Conservation (phyloP, 495 filamentous ascomycete genomes). For the Hypoxylon lienhwacheense region DNA sequence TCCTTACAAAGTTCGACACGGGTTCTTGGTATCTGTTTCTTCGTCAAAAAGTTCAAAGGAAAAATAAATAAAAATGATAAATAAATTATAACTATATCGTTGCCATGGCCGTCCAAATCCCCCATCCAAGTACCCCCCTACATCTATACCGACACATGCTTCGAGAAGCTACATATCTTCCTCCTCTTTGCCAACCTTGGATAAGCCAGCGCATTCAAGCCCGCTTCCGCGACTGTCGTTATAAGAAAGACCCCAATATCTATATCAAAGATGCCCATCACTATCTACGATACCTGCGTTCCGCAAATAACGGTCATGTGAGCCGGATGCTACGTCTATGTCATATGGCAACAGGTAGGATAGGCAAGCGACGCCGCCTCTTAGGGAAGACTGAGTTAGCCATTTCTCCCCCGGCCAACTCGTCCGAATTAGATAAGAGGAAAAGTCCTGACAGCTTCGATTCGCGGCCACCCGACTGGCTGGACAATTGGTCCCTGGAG, state of each 20-base stretch:
- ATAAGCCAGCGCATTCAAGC: slow-evolving; percentile 58
- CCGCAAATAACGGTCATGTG: slow-evolving; percentile 59
- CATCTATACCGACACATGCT: slow-evolving; percentile 77
- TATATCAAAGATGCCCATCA: slow-evolving; percentile 39
- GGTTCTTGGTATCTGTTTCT: too few species aligned
- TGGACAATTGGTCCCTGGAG: slow-evolving; percentile 47
- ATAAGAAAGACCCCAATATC: slow-evolving; percentile 8
- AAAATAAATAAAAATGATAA: too few species aligned
- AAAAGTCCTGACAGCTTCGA: not conserved
- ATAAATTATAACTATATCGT: too few species aligned
- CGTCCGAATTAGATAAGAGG: slow-evolving; percentile 38
- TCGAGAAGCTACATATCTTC: slow-evolving; percentile 83
- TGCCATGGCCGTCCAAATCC: slow-evolving; percentile 37
- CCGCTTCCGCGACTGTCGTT: slow-evolving; percentile 54
- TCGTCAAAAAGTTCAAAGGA: too few species aligned
- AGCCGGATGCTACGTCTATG: slow-evolving; percentile 66
- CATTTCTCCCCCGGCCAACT: slow-evolving; percentile 42
- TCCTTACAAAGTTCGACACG: too few species aligned
- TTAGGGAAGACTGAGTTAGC: slow-evolving; percentile 56
- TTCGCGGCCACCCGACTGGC: slow-evolving; percentile 39
- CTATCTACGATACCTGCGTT: slow-evolving; percentile 46
- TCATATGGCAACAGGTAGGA: slow-evolving; percentile 69
- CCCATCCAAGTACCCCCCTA: slow-evolving; percentile 49
- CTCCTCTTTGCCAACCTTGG: slow-evolving; percentile 63
- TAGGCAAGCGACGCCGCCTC: slow-evolving; percentile 66